Base-by-base conservation (phyloP, 495 filamentous ascomycete species). In the Apiosordaria backusii region DNA sequence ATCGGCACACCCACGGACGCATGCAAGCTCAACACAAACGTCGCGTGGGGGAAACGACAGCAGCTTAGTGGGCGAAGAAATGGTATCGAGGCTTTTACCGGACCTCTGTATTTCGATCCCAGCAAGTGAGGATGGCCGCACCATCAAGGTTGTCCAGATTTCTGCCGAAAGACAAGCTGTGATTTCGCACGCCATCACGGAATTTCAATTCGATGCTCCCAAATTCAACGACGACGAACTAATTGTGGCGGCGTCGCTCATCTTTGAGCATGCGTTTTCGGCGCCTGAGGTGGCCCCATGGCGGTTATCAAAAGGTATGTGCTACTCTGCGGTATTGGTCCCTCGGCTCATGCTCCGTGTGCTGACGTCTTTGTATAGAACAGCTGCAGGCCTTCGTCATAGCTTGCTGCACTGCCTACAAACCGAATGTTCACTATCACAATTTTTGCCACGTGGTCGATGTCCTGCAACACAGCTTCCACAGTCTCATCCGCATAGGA, bases 371-470 rank as follows among this genome's bases (percentile, higher is more conserved):
- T 68, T 61, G 52, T 67, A 63, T 27, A 86, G 83, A 83, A 65
- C 87, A 92, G 75, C 79, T 97, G 21, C 88, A 86, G 67, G 84
- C 84, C 53, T 97, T 97, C 76, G 80, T 96, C 55, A 80, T 93
- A 55, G 92, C 93, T 68, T 90, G 92, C 73, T 88, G 92, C 60
- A 86, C 87, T 57, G 90, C 96, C 18, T 98, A 99, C 79, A 97
- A 97, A 73, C 87, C 85, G 60, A 96, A 97, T 75, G 92, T 99
- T 50, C 90, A 94, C n/a, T 99, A 98, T 72, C 95, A 99, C 79
- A 99, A 99, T 75, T 99, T 97, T 77, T 92, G 95, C 59, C 95
- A 99, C 76, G 95, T 96, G 6, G 87, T 95, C 61, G 95, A 99
- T 80, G 95, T 99, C 50, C 83, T 97, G 70, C 95, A 99, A 78